A percentile compares a stretch with the other conserved stretches of the same genome.
These are phyloP conservation scores for Stachybotrys chlorohalonatus DNA, from an alignment of 2,329 filamentous ascomycete genomes.

Conservation along the genomic window DNA sequence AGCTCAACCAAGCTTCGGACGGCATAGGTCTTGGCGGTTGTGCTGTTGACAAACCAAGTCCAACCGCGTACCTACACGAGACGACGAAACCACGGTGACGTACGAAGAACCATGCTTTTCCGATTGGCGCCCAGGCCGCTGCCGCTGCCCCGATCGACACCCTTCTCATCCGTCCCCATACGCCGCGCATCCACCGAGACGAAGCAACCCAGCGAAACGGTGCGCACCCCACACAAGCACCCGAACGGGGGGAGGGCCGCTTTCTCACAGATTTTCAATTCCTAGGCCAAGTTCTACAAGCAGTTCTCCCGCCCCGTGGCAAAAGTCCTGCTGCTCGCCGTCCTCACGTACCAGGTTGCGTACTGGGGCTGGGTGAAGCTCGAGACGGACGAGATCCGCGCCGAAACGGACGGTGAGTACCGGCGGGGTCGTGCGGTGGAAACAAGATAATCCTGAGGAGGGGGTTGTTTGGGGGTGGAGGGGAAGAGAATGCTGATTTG, in stretches of 20 bases:
- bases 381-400: conserved; percentile 60
- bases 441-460: too few species aligned
- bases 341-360: conserved; percentile 69
- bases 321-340: conserved; percentile 65
- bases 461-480: not conserved
- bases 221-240: conserved; percentile 4
- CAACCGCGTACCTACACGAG: too few species aligned
- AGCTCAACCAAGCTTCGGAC: too few species aligned
- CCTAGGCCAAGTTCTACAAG: conserved; percentile 60
- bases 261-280: not conserved
- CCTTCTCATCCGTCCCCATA: not conserved
- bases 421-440: too few species aligned
- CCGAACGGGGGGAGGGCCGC: not conserved
- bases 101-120: not conserved
- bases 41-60: too few species aligned
- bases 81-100: too few species aligned
- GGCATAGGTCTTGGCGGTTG: too few species aligned
- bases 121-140: not conserved
- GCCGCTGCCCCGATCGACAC: not conserved
- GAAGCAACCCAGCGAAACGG: conserved; percentile 16
- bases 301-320: conserved; percentile 64
- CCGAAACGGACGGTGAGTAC: conserved; percentile 44
- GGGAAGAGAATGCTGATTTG: conserved; percentile 5
- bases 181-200: conserved; percentile 10
- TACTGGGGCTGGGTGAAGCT: conserved; percentile 70